These are phyloP conservation scores for Yarrowia sp. DNA, from an alignment of 805 yeast genomes.

Conservation along the genomic window DNA sequence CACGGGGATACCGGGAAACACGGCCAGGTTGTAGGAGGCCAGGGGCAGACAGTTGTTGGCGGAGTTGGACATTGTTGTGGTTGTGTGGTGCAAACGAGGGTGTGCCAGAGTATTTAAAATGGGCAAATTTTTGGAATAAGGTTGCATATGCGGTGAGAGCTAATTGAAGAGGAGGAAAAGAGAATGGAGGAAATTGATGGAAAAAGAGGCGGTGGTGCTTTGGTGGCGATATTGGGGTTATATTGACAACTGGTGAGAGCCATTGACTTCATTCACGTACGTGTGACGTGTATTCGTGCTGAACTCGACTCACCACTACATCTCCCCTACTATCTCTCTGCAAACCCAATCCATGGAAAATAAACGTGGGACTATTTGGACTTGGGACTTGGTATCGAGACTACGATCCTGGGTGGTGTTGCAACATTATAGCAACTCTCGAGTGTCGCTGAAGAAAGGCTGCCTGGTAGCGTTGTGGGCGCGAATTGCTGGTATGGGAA, in stretches of 20 bases:
- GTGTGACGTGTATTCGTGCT: neutral
- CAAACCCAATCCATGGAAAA: slow-evolving; percentile 26
- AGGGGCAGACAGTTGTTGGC: slow-evolving; percentile 60
- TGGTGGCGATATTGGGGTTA: neutral
- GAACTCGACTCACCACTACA: too few species aligned
- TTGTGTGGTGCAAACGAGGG: slow-evolving; percentile 12
- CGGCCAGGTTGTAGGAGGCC: slow-evolving; percentile 83
- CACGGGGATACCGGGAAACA: slow-evolving; percentile 85
- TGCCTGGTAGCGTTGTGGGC: neutral
- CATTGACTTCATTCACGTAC: neutral
- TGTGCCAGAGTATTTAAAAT: slow-evolving; percentile 10
- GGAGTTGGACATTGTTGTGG: slow-evolving; percentile 32
- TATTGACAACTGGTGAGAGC: neutral
- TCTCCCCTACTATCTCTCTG: too few species aligned
- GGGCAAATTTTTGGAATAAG: slow-evolving; percentile 38
- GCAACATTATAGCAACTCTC: neutral
- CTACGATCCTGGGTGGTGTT: neutral
- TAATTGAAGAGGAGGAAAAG: neutral
- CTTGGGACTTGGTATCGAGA: slow-evolving; percentile 20
- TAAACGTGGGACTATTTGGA: slow-evolving; percentile 35
- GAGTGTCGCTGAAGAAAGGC: neutral
- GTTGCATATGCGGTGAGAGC: slow-evolving; percentile 34
- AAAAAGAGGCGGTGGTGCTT: neutral
- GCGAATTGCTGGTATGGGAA: neutral
- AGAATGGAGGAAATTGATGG: neutral